A percentile compares a stretch with the other conserved stretches of the same genome.
phyloP scores from a whole-genome alignment of 2,329 filamentous ascomycete genomes.

The Metarhizium sp. region DNA sequence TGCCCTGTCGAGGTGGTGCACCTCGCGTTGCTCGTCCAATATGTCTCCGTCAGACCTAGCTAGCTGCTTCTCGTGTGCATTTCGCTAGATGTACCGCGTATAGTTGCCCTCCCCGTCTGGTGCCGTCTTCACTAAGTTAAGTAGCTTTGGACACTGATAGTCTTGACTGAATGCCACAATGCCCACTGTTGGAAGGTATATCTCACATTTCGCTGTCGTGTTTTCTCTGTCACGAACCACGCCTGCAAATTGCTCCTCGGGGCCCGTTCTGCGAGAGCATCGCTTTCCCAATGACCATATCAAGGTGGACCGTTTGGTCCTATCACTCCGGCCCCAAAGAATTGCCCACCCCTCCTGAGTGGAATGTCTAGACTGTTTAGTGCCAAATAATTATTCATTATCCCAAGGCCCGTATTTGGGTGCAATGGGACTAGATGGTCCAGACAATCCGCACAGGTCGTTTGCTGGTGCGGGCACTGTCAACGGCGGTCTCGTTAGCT shows the following conservation, averaged over 20 bases:
- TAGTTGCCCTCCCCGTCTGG: too few relatives aligned
- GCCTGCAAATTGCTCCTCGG: too few relatives aligned
- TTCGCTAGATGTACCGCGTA: too few relatives aligned
- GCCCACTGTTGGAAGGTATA: too few relatives aligned
- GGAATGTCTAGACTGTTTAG: background rate
- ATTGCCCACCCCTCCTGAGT: background rate
- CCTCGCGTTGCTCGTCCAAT: background rate
- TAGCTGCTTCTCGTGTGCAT: too few relatives aligned
- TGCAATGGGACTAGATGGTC: background rate
- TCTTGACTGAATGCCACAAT: too few relatives aligned
- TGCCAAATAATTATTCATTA: background rate
- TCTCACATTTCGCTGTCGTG: too few relatives aligned
- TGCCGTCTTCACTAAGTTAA: too few relatives aligned
- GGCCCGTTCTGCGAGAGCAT: background rate
- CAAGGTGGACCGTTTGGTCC: background rate
- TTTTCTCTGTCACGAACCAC: too few relatives aligned
- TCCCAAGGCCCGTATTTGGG: background rate
- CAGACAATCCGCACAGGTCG: background rate
- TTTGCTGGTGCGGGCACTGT: background rate
- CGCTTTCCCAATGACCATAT: background rate
- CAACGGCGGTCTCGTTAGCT: background rate
- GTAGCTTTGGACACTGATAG: too few relatives aligned
- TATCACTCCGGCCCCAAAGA: background rate
- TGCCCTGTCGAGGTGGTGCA: too few relatives aligned
- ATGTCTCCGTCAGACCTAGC: background rate